Conservation (phyloP, 345 rosid genomes). For the Acer saccharum region DNA sequence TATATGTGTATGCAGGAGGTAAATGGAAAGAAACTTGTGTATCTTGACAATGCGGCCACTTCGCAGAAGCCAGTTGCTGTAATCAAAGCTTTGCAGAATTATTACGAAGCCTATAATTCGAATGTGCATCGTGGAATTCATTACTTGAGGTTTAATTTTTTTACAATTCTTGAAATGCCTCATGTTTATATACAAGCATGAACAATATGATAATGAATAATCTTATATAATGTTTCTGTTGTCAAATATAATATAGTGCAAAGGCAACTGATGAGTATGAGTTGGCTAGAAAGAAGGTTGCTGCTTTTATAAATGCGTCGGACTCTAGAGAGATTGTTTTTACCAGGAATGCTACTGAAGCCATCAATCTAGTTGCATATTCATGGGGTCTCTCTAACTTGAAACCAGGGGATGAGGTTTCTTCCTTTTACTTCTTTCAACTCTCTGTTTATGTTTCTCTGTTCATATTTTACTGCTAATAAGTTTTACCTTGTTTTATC, state of each 20-base stretch:
- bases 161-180: too few relatives aligned
- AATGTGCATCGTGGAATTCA: conserved; percentile 93
- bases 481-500: too few relatives aligned
- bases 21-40: conserved; percentile 81
- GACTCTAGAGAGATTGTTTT: conserved; percentile 78
- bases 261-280: conserved; percentile 94
- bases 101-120: conserved; percentile 77
- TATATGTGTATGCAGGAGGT: conserved; percentile 52
- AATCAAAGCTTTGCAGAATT: conserved; percentile 67
- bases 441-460: too few relatives aligned
- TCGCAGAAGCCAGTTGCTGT: conserved; percentile 87
- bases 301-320: conserved; percentile 74
- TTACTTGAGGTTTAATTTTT: conserved; percentile 54
- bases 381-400: conserved; percentile 83
- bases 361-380: conserved; percentile 87
- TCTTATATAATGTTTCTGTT: neutral
- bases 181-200: too few relatives aligned
- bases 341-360: conserved; percentile 96
- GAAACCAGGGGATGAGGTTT: conserved; percentile 80
- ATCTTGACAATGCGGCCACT: conserved; percentile 96
- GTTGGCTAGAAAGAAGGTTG: conserved; percentile 87
- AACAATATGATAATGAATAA: too few relatives aligned
- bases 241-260: conserved; percentile 45
- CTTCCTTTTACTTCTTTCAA: neutral
- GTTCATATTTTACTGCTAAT: too few relatives aligned